Conservation (phyloP, 345 rosid genomes). For the Dimocarpus longan region DNA sequence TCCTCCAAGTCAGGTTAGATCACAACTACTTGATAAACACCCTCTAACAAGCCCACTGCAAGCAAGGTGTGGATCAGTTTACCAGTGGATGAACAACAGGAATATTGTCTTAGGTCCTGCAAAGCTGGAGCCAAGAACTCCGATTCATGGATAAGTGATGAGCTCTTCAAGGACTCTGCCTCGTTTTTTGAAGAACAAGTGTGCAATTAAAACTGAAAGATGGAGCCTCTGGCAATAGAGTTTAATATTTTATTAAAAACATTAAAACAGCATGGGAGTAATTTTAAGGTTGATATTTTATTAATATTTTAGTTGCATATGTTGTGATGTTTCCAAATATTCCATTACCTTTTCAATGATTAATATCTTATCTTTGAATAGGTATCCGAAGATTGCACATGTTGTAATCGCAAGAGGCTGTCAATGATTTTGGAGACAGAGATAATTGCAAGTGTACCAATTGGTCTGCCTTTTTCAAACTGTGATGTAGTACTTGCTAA, state of each 20-base stretch:
- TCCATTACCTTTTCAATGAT: background rate
- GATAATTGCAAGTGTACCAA: conserved; percentile 72
- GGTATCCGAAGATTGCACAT: conserved; percentile 95
- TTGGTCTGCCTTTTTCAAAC: conserved; percentile 80
- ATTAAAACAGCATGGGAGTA: too few species aligned
- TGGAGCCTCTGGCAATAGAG: too few species aligned
- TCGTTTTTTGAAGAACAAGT: background rate
- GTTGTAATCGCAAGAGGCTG: conserved; percentile 83
- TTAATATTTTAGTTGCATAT: background rate
- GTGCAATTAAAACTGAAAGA: too few species aligned
- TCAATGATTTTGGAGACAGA: conserved; percentile 67
- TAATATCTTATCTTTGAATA: conserved; percentile 34
- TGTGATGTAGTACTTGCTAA: conserved; percentile 59
- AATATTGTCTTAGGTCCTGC: background rate
- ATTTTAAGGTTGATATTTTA: too few species aligned
- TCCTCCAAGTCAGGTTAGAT: background rate
- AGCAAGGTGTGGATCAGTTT: background rate
- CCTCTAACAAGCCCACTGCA: background rate
- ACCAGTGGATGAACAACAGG: background rate
- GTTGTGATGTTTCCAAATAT: background rate
- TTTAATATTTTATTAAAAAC: too few species aligned
- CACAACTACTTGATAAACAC: background rate
- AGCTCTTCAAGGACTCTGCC: background rate
- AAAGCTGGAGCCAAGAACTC: background rate
- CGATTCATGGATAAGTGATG: background rate